Conservation (phyloP, 2,329 filamentous ascomycete genomes). For the Neoascochyta sp. region DNA sequence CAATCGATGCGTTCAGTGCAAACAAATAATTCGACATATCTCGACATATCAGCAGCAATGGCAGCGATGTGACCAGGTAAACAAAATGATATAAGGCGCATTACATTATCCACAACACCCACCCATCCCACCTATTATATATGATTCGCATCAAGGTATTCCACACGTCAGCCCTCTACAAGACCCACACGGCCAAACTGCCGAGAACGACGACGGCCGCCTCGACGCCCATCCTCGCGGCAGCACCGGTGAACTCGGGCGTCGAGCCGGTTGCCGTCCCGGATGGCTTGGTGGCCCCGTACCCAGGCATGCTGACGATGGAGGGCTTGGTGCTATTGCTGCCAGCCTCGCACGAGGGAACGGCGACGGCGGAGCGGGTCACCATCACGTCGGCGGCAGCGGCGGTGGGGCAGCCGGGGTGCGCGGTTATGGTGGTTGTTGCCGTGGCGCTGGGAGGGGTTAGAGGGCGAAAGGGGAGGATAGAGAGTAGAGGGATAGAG, state of each 20-base stretch:
- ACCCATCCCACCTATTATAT: too few relatives aligned
- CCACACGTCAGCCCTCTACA: too few relatives aligned
- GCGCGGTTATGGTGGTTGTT: slow-evolving; percentile 15
- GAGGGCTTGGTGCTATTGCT: slow-evolving; percentile 18
- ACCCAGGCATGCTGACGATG: slow-evolving; percentile 13
- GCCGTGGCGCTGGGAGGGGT: slow-evolving; percentile 1
- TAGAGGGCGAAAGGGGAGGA: not conserved
- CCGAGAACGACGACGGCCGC: slow-evolving; percentile 1
- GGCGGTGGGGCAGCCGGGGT: slow-evolving; percentile 13
- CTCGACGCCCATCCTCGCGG: not conserved
- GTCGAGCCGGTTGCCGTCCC: slow-evolving; percentile 1
- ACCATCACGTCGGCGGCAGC: slow-evolving; percentile 15
- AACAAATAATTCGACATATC: too few relatives aligned
- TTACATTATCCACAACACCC: too few relatives aligned
- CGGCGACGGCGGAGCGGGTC: slow-evolving; percentile 12
- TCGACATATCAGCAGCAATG: too few relatives aligned
- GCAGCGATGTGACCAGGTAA: too few relatives aligned
- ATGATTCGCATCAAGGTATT: too few relatives aligned
- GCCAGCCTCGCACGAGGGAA: slow-evolving; percentile 14
- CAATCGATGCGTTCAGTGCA: too few relatives aligned
- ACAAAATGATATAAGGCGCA: too few relatives aligned
- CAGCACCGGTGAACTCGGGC: slow-evolving; percentile 10
- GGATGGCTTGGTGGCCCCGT: slow-evolving; percentile 3
- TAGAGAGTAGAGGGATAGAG: not conserved
- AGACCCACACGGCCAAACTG: slow-evolving; percentile 1